Evolutionary conservation across 83 land plant genomes (phyloP), one percentile per base, ranked within the genome.

Genomic region (Diphasiastrum complanatum): DNA sequence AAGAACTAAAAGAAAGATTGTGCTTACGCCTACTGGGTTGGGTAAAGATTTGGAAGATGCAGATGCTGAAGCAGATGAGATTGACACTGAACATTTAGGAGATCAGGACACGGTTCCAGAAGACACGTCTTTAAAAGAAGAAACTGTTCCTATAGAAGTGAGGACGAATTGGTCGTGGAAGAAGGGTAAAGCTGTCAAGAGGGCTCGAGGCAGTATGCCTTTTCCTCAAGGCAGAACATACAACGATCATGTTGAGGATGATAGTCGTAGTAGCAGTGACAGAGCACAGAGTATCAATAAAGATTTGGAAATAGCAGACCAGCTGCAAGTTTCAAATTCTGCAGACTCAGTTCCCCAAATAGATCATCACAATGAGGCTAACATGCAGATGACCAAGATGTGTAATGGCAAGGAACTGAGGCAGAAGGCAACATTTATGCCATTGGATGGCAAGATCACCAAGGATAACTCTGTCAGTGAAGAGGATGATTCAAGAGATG

Each of bases 111-210:
- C 23, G 5, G 23, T 24, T 5, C 51, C 23, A 5, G n/a, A 47
- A 5, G 51, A 47, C n/a, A 5, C 23, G n/a, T 18, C n/a, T 47
- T 24, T n/a, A 5, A n/a, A 4, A n/a, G 31, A 33, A 51, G 29
- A 51, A 5, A 28, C 12, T 51, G 54, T 33, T 3, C 16, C 54
- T 5, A 51, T 8, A 30, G 70, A 67, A 45, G 64, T 56, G 36
- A 58, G 51, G 25, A 47, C 22, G 3, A 61, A 31, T 12, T 58
- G 65, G 51, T 25, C 51, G 31, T 59, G 70, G 70, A 67, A 67
- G 26, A 67, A 67, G 29, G 67, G 30, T 14, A 67, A 67, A 37
- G 70, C 70, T 29, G 33, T 33, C 28, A 67, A 67, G 28, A 18
- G 69, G 10, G 69, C 61, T 24, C 69, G 30, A 24, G 47, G 60